Evolutionary conservation across 148 eudicot species (phyloP).

Genomic region (Arbutus unedo): DNA sequence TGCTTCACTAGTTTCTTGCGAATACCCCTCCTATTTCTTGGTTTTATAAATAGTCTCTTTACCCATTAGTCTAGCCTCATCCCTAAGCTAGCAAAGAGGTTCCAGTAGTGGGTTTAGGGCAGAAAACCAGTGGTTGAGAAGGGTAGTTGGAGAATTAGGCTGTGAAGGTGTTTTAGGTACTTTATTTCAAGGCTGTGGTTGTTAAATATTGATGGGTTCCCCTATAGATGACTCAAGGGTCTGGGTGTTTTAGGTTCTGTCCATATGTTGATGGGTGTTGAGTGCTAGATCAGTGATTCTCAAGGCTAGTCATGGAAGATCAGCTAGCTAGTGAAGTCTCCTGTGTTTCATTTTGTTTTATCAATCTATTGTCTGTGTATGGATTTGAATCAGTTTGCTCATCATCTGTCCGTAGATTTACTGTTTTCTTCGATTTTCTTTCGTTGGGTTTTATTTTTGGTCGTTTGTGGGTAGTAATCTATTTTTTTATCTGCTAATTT

Average conservation of each 20-base stretch:
- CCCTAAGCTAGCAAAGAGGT: not conserved
- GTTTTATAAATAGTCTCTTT: slow-evolving; percentile 15
- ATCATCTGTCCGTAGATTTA: not conserved
- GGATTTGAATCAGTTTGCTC: not conserved
- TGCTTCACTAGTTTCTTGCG: too few relatives aligned
- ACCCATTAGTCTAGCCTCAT: not conserved
- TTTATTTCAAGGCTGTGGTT: not conserved
- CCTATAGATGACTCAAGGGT: not conserved
- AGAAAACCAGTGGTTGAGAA: not conserved
- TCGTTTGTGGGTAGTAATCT: not conserved
- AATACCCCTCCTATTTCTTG: not conserved
- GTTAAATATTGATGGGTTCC: not conserved
- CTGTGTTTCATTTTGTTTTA: too few relatives aligned
- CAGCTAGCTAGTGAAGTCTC: too few relatives aligned
- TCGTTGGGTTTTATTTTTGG: not conserved
- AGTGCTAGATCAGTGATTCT: too few relatives aligned
- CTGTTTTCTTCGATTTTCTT: too few relatives aligned
- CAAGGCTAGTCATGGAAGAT: too few relatives aligned
- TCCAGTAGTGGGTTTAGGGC: not conserved
- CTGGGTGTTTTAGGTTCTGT: not conserved
- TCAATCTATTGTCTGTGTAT: too few relatives aligned
- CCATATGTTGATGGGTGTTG: too few relatives aligned
- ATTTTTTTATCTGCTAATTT: not conserved
- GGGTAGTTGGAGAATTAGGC: not conserved
- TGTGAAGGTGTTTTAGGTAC: not conserved